These are phyloP conservation scores for Podospora comata DNA, from an alignment of 495 filamentous ascomycete species.

Conservation along the genomic window DNA sequence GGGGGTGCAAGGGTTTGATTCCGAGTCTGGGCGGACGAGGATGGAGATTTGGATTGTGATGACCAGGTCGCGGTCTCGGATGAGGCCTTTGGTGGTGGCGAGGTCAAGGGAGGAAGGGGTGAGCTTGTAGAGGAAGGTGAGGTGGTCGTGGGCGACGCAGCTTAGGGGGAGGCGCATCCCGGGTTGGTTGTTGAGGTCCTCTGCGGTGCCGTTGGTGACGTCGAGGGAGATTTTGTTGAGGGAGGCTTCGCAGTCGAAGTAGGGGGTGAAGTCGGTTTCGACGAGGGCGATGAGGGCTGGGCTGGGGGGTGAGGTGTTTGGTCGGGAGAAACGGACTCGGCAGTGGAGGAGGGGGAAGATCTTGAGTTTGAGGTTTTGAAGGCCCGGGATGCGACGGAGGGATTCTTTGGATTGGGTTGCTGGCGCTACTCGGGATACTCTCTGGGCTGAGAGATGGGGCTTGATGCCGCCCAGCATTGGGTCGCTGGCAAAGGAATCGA, in stretches of 20 bases:
- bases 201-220: slow-evolving; percentile 64
- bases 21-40: slow-evolving; percentile 47
- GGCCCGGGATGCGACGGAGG: slow-evolving; percentile 59
- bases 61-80: slow-evolving; percentile 38
- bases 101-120: slow-evolving; percentile 60
- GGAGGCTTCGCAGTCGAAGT: slow-evolving; percentile 66
- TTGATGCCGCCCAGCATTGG: slow-evolving; percentile 61
- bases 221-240: slow-evolving; percentile 65
- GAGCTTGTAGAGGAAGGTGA: slow-evolving; percentile 81
- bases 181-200: slow-evolving; percentile 56
- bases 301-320: slow-evolving; percentile 60
- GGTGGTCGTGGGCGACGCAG: slow-evolving; percentile 76
- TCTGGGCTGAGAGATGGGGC: slow-evolving; percentile 73
- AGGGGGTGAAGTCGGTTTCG: slow-evolving; percentile 84
- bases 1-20: slow-evolving; percentile 60
- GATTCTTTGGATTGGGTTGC: slow-evolving; percentile 49
- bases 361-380: slow-evolving; percentile 64
- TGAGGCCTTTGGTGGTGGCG: slow-evolving; percentile 47
- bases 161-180: slow-evolving; percentile 61
- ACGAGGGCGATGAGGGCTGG: slow-evolving; percentile 75
- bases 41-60: slow-evolving; percentile 67
- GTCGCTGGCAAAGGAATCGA: slow-evolving; percentile 72
- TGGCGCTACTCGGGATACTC: slow-evolving; percentile 75
- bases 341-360: slow-evolving; percentile 81
- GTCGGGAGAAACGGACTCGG: slow-evolving; percentile 73